Base-by-base conservation (phyloP, 306 rosid species). In the Abrus pulchellus region DNA sequence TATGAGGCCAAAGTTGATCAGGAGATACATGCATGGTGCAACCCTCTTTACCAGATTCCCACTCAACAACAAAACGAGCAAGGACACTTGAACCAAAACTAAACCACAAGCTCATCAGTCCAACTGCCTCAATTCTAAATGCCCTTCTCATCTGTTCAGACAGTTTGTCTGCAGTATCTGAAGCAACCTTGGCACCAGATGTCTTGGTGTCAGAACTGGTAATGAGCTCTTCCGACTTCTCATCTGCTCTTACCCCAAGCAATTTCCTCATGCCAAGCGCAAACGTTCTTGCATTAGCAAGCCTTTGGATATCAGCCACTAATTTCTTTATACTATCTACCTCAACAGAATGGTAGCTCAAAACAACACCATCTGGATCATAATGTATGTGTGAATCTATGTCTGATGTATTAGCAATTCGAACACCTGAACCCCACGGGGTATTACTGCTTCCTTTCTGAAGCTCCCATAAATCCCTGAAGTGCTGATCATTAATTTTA, bases 1-100 rank as follows among this genome's bases (percentile, higher is more conserved):
- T 96, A 80, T 96, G 99, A 67, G 99, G 99, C 99, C 99, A 96
- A 79, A 96, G 97, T 76, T 96, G 98, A 82, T 96, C 99, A 0
- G 99, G 98, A 78, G 98, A 92, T 57, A 96, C 97, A 68, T 96
- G 99, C 97, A 96, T 93, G 4, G 99, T 93, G 87, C 99, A 96
- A 86, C 99, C 99, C 84, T 96, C 98, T 82, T 90, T 93, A 64
- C 97, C 89, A 12, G 98, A 92, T 86, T 93, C 97, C 99, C 99
- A 96, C 85, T 96, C 99, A 32, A 96, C 99, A 80, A 90, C 99
- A 88, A 96, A 96, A 59, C 98, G 99, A 68, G 97, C 99, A 60
- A 93, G 90, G 64, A 88, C 97, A 66, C 94, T 87, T 30, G 94
- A 88, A 82, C 97, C 98, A 90, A 93, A 96, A 86, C 99, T 93